A percentile compares a stretch with the other conserved stretches of the same genome.
Evolutionary conservation across 73 alveolate species (phyloP).

Genomic region (Uronychia binucleata): DNA sequence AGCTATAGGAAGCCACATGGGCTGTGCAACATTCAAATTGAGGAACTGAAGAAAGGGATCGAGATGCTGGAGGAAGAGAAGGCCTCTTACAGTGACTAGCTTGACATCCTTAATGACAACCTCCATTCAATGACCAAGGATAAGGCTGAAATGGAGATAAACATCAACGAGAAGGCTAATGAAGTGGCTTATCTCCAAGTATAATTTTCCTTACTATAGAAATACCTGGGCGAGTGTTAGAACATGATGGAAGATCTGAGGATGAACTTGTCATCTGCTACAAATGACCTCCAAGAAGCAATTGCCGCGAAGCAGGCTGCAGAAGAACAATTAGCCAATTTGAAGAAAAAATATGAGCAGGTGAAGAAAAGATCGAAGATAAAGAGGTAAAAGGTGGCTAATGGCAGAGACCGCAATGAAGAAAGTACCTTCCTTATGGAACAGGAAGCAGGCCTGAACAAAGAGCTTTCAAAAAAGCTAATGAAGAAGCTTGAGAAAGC

Average conservation of each 20-base stretch:
- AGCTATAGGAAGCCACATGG: not conserved
- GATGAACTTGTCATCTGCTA: no score
- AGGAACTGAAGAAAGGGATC: not conserved
- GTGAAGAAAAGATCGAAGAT: not conserved
- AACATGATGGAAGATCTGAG: no score
- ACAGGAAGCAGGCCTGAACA: not conserved
- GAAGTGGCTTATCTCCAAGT: not conserved
- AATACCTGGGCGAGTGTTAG: no score
- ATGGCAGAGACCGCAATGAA: not conserved
- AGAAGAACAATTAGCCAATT: not conserved
- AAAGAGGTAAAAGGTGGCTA: not conserved
- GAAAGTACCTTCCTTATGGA: not conserved
- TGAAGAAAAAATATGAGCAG: not conserved
- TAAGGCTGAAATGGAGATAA: not conserved
- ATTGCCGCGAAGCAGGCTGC: no score
- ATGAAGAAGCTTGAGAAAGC: not conserved
- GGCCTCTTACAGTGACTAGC: not conserved
- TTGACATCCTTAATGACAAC: not conserved
- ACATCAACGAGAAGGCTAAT: not conserved
- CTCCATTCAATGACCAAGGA: not conserved
- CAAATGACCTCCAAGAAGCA: no score
- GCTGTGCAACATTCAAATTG: not conserved
- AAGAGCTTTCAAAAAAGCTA: not conserved
- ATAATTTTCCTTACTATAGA: no score
- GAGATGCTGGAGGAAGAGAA: not conserved